Evolutionary conservation across 345 rosid species (phyloP).

Genomic region (Brassica cretica): DNA sequence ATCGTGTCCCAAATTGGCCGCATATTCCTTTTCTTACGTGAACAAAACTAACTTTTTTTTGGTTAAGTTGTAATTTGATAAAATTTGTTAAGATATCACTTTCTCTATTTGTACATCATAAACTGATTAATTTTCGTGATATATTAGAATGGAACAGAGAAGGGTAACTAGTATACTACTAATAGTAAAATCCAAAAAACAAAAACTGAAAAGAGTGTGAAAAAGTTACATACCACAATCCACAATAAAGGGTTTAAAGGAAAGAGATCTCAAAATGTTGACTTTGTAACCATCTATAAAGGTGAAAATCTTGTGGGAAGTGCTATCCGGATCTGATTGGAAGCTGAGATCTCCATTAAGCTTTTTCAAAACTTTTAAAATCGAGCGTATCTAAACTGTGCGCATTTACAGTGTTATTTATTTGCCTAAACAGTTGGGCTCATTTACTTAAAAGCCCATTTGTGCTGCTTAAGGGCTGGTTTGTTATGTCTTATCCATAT

Average conservation of each 20-base stretch:
- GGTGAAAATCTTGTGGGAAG: neutral
- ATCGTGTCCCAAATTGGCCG: neutral
- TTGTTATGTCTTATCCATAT: no score
- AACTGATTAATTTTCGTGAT: neutral
- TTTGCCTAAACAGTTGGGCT: no score
- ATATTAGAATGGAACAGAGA: neutral
- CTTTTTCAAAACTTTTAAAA: neutral
- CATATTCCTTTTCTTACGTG: neutral
- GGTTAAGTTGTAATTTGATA: neutral
- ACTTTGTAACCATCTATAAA: neutral
- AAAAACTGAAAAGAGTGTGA: neutral
- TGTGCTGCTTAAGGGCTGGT: no score
- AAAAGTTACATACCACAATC: neutral
- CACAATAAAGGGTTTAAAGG: neutral
- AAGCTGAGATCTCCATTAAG: neutral
- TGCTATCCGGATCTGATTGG: neutral
- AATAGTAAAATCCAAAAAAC: neutral
- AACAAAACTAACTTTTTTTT: constrained; percentile 1
- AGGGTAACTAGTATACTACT: neutral
- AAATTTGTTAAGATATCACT: neutral
- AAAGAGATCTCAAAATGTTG: neutral
- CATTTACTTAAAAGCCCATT: no score
- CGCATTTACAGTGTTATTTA: no score
- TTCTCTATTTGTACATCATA: neutral
- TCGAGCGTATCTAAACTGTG: neutral